Evolutionary conservation across 257 asterid species (phyloP), one percentile per base, ranked within the genome.

Genomic region (Haberlea rhodopensis): DNA sequence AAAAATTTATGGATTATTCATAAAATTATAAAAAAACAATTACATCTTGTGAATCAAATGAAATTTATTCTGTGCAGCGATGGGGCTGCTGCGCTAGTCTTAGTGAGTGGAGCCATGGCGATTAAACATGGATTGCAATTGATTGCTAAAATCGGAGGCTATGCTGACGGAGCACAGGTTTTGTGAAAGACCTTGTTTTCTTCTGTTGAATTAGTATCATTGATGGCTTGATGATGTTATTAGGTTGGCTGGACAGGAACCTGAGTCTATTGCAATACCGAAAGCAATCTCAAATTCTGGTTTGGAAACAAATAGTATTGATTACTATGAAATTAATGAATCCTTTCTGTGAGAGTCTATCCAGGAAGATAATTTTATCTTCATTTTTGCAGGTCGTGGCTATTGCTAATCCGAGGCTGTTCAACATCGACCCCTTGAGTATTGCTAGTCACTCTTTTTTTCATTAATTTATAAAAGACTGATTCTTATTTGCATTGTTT

Each of bases 101-200:
- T 91, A 15, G 97, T 89, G 76, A 89, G 95, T 70, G 98, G 96
- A 71, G 80, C 79, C 69, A 82, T 71, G 79, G 97, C 89, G 23
- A 71, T 74, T 70, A 85, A 85, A 65, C 95, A 74, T 69, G 97
- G 96, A 68, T 71, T 91, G 70, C 70, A 79, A 27, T 89, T 91
- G 61, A 84, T 91, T 34, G 95, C 92, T 66, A 87, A 69, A 71
- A 84, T 91, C 73, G 79, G 85, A 77, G 98, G 97, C 71, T 87
- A 62, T 78, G 96, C 98, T 27, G 98, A 91, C 71, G 96, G 96
- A 48, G 98, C 98, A 70, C 97, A 87, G 96, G 98, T 91, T 69
- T 25, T 29, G 25, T 45, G 37, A 20, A 11, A 26, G 46, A 19
- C 34, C 19, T 63, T 8, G 18, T 22, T 46, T 53, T 18, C 16